Base-by-base conservation (phyloP, 129 eudicot genomes). In the Lactuca saligna region DNA sequence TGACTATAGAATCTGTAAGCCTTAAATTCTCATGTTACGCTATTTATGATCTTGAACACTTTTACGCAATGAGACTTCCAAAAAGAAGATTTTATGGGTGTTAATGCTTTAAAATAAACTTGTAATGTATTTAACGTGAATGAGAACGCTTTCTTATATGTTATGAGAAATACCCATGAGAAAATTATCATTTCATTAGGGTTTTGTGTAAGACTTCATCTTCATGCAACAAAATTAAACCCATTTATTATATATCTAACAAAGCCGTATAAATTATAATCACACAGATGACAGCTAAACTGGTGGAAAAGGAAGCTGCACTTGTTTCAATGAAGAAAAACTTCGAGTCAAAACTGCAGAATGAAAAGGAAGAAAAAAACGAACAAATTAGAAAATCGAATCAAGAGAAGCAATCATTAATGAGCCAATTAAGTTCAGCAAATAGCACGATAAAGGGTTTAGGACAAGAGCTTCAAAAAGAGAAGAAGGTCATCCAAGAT, bases 1-100 rank as follows among this genome's bases (percentile, higher is more conserved):
- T 82, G 61, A 80, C 78, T 38, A 75, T 93, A 60, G 92, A 89
- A 84, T 82, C 90, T 63, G 98, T 93, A 89, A 84, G 96, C 54
- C 44, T 48, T 71, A 35, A 35, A 20, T 60, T 57, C 13, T 29
- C 37, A 20, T 55, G 20, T 9, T 31, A n/a, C n/a, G n/a, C n/a
- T n/a, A 17, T 17, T 48, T 75, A 16, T 57, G 13, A 33, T 78
- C 35, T 44, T 13, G 59, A 16, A 32, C 57, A 49, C 20, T 35
- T 48, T 48, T 57, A 35, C 15, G 54, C 62, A 48, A 57, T 16
- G 11, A 12, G 38, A 44, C 60, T 74, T 17, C 54, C 14, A 66
- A 57, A 57, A 56, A 7, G 0, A 44, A 46, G 8, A 25, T 31
- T 51, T 29, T 54, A 11, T 8, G 63, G 35, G 72, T 1, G 17